Percentiles rank a stretch among this genome's conserved stretches.
Evolutionary conservation across 768 basidiomycete genomes (phyloP).

Genomic region (Candolleomyces efflorescens): DNA sequence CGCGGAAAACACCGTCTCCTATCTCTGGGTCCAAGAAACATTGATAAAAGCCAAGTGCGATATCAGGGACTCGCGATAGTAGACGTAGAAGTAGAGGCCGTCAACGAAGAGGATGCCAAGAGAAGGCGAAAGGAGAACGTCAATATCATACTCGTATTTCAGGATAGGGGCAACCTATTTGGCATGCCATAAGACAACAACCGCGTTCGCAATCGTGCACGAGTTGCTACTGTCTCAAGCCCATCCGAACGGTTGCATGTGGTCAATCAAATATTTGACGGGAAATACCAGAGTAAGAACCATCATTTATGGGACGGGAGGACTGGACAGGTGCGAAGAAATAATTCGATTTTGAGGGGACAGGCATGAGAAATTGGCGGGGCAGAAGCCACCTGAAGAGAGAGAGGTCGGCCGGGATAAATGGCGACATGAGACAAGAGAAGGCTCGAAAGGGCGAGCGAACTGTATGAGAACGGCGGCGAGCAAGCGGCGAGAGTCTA

Average conservation of each 20-base stretch:
- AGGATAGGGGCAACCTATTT: conserved; percentile 11
- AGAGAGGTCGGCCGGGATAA: background rate
- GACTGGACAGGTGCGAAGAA: conserved; percentile 26
- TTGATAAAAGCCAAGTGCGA: background rate
- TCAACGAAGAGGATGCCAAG: background rate
- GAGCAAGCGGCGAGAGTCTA: background rate
- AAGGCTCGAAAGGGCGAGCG: too few relatives aligned
- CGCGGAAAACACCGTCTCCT: conserved; percentile 14
- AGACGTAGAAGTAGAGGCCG: background rate
- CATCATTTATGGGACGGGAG: conserved; percentile 22
- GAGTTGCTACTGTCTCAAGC: conserved; percentile 18
- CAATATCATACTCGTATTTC: conserved; percentile 13
- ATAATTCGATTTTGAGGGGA: conserved; percentile 24
- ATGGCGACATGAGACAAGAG: background rate
- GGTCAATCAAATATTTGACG: conserved; percentile 17
- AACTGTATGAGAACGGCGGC: too few relatives aligned
- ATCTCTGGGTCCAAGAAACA: conserved; percentile 22
- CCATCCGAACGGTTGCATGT: conserved; percentile 18
- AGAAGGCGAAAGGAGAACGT: background rate
- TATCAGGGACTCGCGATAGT: background rate
- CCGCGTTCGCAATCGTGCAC: conserved; percentile 14
- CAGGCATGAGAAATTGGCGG: conserved; percentile 20
- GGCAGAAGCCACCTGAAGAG: background rate
- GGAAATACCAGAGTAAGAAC: conserved; percentile 16
- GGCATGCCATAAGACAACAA: conserved; percentile 17